These are phyloP conservation scores for Aspergillus mulundensis DNA, from an alignment of 495 filamentous ascomycete genomes.

Conservation along the genomic window DNA sequence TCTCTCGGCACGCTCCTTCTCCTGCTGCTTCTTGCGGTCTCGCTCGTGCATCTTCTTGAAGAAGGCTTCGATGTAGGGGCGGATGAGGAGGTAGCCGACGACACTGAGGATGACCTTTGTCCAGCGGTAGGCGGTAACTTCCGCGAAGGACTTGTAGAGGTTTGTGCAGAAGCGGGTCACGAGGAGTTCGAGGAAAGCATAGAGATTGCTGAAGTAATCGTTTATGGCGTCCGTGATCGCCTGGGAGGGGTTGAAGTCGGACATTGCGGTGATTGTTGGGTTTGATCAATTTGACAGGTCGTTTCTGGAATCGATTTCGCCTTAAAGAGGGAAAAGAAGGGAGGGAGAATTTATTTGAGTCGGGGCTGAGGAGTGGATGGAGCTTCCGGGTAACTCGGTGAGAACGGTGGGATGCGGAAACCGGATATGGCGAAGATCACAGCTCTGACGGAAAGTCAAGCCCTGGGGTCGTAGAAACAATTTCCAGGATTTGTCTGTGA, in stretches of 20 bases:
- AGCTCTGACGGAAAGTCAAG: neutral
- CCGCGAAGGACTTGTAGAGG: constrained; percentile 47
- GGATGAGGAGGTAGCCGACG: constrained; percentile 59
- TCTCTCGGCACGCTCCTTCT: constrained; percentile 40
- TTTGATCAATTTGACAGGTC: neutral
- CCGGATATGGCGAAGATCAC: neutral
- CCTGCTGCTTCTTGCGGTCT: constrained; percentile 49
- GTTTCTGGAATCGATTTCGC: constrained; percentile 6
- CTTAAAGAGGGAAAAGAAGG: neutral
- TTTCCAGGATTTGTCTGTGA: neutral
- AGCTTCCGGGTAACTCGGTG: constrained; percentile 1
- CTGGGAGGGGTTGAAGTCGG: constrained; percentile 5
- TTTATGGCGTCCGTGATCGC: constrained; percentile 24
- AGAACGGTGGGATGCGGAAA: neutral
- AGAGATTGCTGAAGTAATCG: constrained; percentile 37
- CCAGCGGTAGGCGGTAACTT: constrained; percentile 53
- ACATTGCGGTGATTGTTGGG: constrained; percentile 21
- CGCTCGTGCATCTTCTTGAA: constrained; percentile 54
- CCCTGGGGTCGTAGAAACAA: neutral
- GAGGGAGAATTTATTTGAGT: neutral
- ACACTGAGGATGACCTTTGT: constrained; percentile 60
- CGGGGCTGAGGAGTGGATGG: neutral
- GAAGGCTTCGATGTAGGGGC: constrained; percentile 57
- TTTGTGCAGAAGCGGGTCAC: constrained; percentile 49
- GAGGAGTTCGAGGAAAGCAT: constrained; percentile 21